Evolutionary conservation across 2,329 filamentous ascomycete species (phyloP).

Genomic region (Aspergillus tamarii): DNA sequence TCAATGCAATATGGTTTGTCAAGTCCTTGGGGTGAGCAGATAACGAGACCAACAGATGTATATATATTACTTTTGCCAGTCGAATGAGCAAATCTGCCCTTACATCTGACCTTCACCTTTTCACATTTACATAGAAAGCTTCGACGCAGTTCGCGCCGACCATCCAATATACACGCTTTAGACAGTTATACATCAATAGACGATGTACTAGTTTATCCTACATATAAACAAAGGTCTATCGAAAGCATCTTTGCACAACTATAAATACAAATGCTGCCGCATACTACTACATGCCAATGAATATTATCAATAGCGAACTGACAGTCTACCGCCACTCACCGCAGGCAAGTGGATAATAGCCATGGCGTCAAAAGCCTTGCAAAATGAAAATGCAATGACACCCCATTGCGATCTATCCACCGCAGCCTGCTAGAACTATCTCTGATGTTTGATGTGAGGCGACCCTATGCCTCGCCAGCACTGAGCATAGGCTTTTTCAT

Average conservation of each 20-base stretch:
- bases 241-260: background rate
- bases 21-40: too few relatives aligned
- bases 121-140: background rate
- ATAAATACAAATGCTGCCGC: background rate
- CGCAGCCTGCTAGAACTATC: background rate
- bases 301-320: background rate
- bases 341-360: background rate
- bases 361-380: background rate
- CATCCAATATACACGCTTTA: background rate
- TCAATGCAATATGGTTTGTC: too few relatives aligned
- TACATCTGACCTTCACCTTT: background rate
- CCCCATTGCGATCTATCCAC: background rate
- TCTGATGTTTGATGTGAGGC: background rate
- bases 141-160: background rate
- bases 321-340: background rate
- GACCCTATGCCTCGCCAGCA: constrained; percentile 27
- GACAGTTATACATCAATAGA: background rate
- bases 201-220: background rate
- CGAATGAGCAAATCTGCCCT: background rate
- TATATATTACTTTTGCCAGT: background rate
- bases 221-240: background rate
- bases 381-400: background rate
- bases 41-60: background rate
- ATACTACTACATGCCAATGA: background rate
- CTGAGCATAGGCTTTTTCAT: constrained; percentile 57